Evolutionary conservation across 805 yeast species (phyloP).

Genomic region (Torulaspora quercuum): DNA sequence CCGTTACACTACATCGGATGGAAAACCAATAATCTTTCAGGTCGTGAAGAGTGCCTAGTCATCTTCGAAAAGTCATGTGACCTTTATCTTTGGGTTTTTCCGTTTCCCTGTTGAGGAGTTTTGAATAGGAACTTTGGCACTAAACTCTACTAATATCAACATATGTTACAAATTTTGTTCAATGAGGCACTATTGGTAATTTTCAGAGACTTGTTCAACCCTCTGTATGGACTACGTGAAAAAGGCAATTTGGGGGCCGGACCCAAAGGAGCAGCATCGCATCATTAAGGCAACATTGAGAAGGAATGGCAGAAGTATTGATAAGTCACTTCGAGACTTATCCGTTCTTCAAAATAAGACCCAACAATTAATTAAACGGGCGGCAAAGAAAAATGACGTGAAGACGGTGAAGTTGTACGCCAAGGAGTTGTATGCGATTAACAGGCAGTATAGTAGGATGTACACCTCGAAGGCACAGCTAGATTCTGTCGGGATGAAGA

Average conservation of each 20-base stretch:
- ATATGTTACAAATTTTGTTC: too few relatives aligned
- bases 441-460: constrained; percentile 69
- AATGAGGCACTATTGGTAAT: too few relatives aligned
- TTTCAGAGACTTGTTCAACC: too few relatives aligned
- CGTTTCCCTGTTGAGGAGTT: too few relatives aligned
- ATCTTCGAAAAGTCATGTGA: background rate
- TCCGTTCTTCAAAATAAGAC: constrained; percentile 71
- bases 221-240: constrained; percentile 72
- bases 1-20: constrained; percentile 35
- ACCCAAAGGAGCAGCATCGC: constrained; percentile 81
- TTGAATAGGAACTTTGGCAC: too few relatives aligned
- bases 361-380: constrained; percentile 64
- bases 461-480: constrained; percentile 80
- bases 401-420: constrained; percentile 79
- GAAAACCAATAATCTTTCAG: too few relatives aligned
- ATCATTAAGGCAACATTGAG: constrained; percentile 76
- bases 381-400: constrained; percentile 73
- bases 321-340: constrained; percentile 58
- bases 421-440: constrained; percentile 68
- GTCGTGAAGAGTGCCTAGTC: too few relatives aligned
- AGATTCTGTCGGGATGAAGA: constrained; percentile 80
- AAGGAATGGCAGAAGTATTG: constrained; percentile 79
- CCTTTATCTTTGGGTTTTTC: background rate
- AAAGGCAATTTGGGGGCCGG: constrained; percentile 93
- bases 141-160: too few relatives aligned